A percentile compares a stretch with the other conserved stretches of the same genome.
Evolutionary conservation across 1,139 yeast species (phyloP).

Genomic region (Yamadazyma songkhlaensis): DNA sequence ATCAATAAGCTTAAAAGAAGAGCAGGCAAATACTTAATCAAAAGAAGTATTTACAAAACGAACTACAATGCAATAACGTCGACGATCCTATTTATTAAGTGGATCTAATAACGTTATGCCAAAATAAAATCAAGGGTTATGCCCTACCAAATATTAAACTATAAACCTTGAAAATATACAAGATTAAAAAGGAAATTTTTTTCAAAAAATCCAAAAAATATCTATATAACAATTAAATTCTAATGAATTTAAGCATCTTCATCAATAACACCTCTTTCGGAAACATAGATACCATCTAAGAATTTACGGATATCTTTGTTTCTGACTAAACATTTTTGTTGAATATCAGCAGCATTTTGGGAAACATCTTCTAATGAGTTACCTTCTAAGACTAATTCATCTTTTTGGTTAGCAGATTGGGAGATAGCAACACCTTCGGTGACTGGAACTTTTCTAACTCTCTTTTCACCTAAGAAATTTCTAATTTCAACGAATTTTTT

Average conservation of each 20-base stretch:
- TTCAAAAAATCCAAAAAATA: slow-evolving; percentile 1
- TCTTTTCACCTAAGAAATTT: slow-evolving; percentile 99
- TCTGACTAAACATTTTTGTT: slow-evolving; percentile 98
- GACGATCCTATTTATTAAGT: slow-evolving; percentile 6
- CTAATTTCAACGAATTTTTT: slow-evolving; percentile 86
- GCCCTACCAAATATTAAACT: slow-evolving; percentile 7
- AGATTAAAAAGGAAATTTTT: slow-evolving; percentile 5
- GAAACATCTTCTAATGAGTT: slow-evolving; percentile 98
- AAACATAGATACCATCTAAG: slow-evolving; percentile 99
- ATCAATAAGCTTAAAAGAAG: slow-evolving; percentile 4
- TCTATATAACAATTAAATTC: slow-evolving; percentile 1
- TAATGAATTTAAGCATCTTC: slow-evolving; percentile 48
- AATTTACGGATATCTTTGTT: slow-evolving; percentile 99
- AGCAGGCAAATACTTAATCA: slow-evolving; percentile 1
- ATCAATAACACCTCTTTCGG: slow-evolving; percentile 88
- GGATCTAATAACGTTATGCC: slow-evolving; percentile 6
- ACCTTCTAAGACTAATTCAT: slow-evolving; percentile 89
- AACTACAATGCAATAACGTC: slow-evolving; percentile 5
- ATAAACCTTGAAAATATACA: slow-evolving; percentile 8
- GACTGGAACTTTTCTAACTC: slow-evolving; percentile 82
- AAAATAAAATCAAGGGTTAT: slow-evolving; percentile 3
- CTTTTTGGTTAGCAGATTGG: slow-evolving; percentile 83
- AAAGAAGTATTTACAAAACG: slow-evolving; percentile 2
- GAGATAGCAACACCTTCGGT: slow-evolving; percentile 88
- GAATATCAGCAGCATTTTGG: slow-evolving; percentile 97